phyloP scores from a whole-genome alignment of 2,329 filamentous ascomycete species.

The Fusarium sororula region DNA sequence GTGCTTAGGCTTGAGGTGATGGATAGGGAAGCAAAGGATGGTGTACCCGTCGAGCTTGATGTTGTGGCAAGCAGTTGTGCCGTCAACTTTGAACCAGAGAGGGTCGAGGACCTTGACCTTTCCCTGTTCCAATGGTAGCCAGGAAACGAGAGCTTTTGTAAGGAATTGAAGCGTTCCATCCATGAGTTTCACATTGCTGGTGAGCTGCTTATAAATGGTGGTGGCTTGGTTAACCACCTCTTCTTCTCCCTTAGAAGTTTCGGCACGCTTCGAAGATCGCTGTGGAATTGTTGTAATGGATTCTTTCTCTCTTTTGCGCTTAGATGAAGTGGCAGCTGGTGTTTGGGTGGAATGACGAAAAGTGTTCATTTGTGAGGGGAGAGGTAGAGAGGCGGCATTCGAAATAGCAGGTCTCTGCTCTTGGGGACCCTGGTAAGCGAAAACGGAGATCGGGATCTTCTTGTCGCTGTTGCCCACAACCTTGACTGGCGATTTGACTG shows the following conservation, averaged over 20 bases:
- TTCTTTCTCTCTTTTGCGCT: constrained; percentile 1
- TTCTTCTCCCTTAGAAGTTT: background rate
- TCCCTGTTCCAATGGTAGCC: background rate
- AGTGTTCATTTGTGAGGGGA: background rate
- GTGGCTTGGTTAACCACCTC: background rate
- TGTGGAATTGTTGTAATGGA: background rate
- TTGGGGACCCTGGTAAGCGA: background rate
- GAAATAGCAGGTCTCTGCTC: background rate
- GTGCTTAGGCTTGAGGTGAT: background rate
- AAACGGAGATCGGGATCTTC: background rate
- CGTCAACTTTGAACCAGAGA: constrained; percentile 3
- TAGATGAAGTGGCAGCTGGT: background rate
- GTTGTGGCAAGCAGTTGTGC: background rate
- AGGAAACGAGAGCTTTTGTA: background rate
- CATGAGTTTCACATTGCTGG: background rate
- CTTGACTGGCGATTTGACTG: background rate
- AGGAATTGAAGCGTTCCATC: background rate
- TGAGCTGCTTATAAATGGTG: background rate
- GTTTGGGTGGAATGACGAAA: background rate
- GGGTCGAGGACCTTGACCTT: background rate
- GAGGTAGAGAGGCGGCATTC: no score
- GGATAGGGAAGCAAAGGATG: background rate
- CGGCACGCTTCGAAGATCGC: background rate
- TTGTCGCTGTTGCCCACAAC: background rate
- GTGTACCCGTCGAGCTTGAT: background rate